These are phyloP conservation scores for Rhizophagus sp. DNA, from an alignment of 192 early-diverging fungal genomes.

Conservation along the genomic window DNA sequence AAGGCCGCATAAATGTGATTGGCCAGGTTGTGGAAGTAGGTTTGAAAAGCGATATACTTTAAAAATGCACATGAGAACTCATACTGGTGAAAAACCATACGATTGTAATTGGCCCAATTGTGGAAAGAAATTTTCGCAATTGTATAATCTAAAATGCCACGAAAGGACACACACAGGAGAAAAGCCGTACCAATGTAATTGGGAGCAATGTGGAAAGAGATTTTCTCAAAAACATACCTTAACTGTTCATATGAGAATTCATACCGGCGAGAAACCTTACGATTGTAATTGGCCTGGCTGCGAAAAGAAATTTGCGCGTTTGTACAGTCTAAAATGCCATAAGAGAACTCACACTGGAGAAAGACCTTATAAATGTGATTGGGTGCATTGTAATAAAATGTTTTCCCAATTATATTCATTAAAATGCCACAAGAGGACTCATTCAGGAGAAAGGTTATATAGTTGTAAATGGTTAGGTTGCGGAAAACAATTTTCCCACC, in stretches of 20 bases:
- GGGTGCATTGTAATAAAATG: no score
- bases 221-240: background rate
- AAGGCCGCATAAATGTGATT: no score
- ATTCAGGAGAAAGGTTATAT: no score
- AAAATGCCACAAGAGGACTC: background rate
- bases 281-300: background rate
- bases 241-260: background rate
- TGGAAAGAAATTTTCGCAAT: background rate
- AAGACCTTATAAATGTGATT: no score
- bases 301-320: background rate
- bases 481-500: no score
- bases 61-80: no score
- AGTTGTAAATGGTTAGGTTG: no score
- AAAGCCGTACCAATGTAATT: background rate
- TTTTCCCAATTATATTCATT: background rate
- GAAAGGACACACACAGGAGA: background rate
- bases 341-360: no score
- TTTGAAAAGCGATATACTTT: no score
- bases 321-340: background rate
- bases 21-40: no score
- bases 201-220: background rate
- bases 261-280: background rate
- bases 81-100: background rate
- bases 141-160: background rate
- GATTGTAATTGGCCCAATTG: background rate